Evolutionary conservation across 495 filamentous ascomycete species (phyloP), one percentile per base, ranked within the genome.

Genomic region (Xanthoparmelia taractica): DNA sequence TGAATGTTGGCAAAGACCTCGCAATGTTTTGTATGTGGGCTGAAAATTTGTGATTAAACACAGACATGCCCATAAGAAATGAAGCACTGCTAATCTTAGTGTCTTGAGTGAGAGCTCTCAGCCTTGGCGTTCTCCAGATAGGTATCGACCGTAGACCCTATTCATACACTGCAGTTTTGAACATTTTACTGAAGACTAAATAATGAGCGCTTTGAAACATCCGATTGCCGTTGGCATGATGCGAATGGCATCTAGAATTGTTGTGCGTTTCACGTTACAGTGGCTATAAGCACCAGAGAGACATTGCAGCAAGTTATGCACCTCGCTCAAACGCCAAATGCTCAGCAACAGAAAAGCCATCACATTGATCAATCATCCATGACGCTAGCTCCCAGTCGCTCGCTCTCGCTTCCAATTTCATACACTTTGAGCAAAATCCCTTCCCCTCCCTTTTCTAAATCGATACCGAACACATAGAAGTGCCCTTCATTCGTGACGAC

Each of bases 361-460:
- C 38, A 34, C 38, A 7, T 5, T 2, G 10, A 6, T 60, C 52
- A 61, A 40, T 61, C 58, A 31, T 63, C 61, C 63, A 68, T 66
- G 1, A 63, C 59, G 61, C 66, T 70, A 23, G 57, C 58, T 18
- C 68, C 68, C 37, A 70, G 55, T 48, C 59, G 47, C 37, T 71
- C 69, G 34, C 64, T 63, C 40, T 71, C 69, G 25, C 38, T 65
- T 1, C 69, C 69, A 40, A 71, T 60, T 47, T 71, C 69, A 69
- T 90, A 96, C 72, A 95, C 91, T 71, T 95, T 95, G 40, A 90
- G 85, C 65, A 97, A 73, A 33, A 85, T 87, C 2, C 95, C 94
- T 75, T 97, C 94, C n/a, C 94, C 94, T 38, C 94, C 94, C 65
- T 87, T 90, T 57, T 96, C 91, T 79, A 98, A 81, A 71, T 98